phyloP scores from a whole-genome alignment of 805 yeast genomes.

The Myxozyma neglecta region DNA sequence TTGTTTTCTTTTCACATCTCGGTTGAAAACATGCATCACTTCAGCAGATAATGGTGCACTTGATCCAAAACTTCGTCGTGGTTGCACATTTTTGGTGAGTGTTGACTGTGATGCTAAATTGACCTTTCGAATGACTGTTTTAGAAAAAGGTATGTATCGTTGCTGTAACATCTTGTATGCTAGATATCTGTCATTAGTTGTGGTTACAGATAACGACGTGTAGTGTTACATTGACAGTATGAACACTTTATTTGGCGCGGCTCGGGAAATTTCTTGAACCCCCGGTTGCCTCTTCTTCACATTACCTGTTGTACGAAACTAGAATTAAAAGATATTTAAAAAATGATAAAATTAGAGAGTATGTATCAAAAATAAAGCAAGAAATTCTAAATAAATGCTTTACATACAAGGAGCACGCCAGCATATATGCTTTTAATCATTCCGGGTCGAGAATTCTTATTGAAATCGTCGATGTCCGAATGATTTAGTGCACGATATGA shows the following conservation, averaged over 20 bases:
- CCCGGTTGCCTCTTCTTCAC: neutral
- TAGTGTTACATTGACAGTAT: neutral
- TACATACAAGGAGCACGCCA: neutral
- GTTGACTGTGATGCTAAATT: neutral
- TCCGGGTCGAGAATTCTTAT: neutral
- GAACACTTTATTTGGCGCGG: neutral
- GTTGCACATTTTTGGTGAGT: neutral
- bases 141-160: neutral
- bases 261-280: neutral
- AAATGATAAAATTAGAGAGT: neutral
- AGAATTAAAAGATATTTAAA: neutral
- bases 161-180: neutral
- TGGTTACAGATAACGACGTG: neutral
- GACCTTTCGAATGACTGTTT: neutral
- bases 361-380: neutral
- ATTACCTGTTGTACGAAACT: neutral
- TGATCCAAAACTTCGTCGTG: conserved; percentile 6
- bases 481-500: no score
- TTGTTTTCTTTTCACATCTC: conserved; percentile 62
- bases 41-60: neutral
- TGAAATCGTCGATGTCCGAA: no score
- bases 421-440: neutral
- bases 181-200: neutral
- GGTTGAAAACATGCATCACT: conserved; percentile 58
- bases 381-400: neutral